phyloP scores from a whole-genome alignment of 495 filamentous ascomycete species.

The Daldinia vernicosa region DNA sequence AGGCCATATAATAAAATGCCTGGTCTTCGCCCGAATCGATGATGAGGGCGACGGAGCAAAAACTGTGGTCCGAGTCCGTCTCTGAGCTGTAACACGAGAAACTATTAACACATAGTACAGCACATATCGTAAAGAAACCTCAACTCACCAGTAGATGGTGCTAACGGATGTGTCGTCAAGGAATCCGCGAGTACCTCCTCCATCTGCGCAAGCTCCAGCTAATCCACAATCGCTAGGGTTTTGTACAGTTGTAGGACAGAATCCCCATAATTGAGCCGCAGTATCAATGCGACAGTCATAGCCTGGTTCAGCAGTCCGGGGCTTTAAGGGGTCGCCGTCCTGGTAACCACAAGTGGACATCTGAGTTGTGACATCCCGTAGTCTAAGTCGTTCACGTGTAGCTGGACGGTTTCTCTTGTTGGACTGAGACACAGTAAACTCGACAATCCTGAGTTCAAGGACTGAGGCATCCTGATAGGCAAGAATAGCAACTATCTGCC shows the following conservation, averaged over 20 bases:
- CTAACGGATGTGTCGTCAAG: background rate
- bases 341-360: background rate
- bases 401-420: background rate
- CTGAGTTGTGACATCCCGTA: background rate
- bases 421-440: background rate
- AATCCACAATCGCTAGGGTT: background rate
- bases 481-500: background rate
- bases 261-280: background rate
- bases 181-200: background rate
- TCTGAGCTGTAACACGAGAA: background rate
- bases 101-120: background rate
- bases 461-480: background rate
- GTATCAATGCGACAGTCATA: background rate
- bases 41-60: background rate
- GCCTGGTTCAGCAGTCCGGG: background rate
- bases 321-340: background rate
- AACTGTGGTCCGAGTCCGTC: background rate
- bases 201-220: background rate
- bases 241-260: background rate
- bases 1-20: too few relatives aligned
- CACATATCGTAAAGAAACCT: background rate
- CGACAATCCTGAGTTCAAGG: background rate
- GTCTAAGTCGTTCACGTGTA: background rate
- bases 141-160: background rate
- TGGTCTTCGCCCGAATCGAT: background rate